Conservation (phyloP, 257 asterid genomes). For the Solanum infundibuliforme region DNA sequence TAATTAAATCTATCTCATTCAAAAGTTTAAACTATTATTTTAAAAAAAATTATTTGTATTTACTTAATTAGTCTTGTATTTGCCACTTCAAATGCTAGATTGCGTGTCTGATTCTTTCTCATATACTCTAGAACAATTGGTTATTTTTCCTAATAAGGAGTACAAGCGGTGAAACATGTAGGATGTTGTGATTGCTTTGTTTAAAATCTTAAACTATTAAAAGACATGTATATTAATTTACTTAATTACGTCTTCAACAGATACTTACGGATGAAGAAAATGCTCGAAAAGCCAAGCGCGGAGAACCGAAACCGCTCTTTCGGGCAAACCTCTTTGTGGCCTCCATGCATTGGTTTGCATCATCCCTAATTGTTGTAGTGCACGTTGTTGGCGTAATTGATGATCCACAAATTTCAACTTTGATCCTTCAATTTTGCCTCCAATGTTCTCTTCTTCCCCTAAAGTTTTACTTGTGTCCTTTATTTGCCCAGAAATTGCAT, state of each 20-base stretch:
- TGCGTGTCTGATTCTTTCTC: neutral
- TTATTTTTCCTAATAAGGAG: too few relatives aligned
- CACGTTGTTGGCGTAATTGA: slow-evolving; percentile 42
- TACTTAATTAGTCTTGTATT: neutral
- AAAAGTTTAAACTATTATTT: neutral
- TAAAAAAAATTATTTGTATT: fast-evolving
- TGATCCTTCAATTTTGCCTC: slow-evolving; percentile 27
- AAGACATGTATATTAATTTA: neutral
- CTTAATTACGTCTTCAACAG: neutral
- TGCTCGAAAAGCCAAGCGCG: slow-evolving; percentile 57
- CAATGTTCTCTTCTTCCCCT: slow-evolving; percentile 31
- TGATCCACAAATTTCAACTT: slow-evolving; percentile 38
- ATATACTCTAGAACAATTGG: too few relatives aligned
- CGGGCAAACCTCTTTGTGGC: slow-evolving; percentile 40
- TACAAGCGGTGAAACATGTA: too few relatives aligned
- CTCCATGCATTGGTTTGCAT: slow-evolving; percentile 42
- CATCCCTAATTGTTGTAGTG: slow-evolving; percentile 52
- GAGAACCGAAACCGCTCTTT: slow-evolving; percentile 40
- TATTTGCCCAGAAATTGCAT: slow-evolving; percentile 43
- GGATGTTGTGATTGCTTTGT: neutral
- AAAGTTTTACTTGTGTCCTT: slow-evolving; percentile 31
- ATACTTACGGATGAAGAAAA: slow-evolving; percentile 42
- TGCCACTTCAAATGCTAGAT: neutral
- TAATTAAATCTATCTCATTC: neutral
- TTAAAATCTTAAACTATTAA: neutral